phyloP scores from a whole-genome alignment of 2,329 filamentous ascomycete genomes.

The Sporothrix schenckii region DNA sequence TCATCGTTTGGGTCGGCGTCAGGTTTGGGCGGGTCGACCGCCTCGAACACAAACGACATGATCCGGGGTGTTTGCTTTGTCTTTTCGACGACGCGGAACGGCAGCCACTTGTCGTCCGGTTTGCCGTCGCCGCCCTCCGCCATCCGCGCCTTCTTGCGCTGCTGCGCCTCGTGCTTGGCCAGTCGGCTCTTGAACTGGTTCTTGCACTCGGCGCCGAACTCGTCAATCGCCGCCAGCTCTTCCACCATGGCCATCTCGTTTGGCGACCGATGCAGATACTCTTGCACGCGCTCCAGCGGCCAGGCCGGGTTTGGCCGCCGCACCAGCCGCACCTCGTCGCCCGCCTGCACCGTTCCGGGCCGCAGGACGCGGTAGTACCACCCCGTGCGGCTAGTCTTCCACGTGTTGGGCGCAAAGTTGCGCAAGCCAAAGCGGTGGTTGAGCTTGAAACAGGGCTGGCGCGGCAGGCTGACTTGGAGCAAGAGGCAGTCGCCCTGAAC shows the following conservation, averaged over 20 bases:
- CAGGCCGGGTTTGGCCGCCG: constrained; percentile 60
- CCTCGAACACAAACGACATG: constrained; percentile 56
- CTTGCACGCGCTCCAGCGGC: constrained; percentile 65
- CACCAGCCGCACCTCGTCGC: constrained; percentile 60
- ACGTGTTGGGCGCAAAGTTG: constrained; percentile 63
- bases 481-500: constrained; percentile 46
- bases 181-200: constrained; percentile 56
- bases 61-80: constrained; percentile 55
- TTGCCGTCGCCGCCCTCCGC: constrained; percentile 13
- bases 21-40: constrained; percentile 38
- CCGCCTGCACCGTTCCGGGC: constrained; percentile 57
- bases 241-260: constrained; percentile 56
- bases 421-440: constrained; percentile 68
- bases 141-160: constrained; percentile 37
- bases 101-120: constrained; percentile 46
- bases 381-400: constrained; percentile 60
- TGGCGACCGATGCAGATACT: constrained; percentile 61
- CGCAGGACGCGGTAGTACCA: constrained; percentile 67
- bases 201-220: constrained; percentile 54
- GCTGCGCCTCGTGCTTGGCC: constrained; percentile 47
- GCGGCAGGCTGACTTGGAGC: constrained; percentile 63
- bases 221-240: constrained; percentile 55
- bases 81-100: constrained; percentile 55
- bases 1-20: constrained; percentile 33
- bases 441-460: constrained; percentile 69